Base-by-base conservation (phyloP, 352 stramenopile genomes). In the Plasmopara viticola region DNA sequence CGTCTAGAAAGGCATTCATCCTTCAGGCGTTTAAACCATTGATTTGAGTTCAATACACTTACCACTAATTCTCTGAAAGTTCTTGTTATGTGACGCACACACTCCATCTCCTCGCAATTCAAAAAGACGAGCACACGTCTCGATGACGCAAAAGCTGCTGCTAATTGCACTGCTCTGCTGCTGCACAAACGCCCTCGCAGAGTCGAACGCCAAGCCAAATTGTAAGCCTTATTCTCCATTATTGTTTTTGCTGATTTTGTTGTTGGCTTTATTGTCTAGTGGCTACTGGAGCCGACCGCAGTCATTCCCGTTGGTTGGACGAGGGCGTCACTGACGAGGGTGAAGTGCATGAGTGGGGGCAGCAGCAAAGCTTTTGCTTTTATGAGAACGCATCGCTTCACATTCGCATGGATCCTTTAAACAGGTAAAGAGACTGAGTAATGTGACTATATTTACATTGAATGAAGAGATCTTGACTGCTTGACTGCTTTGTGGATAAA, bases 341-440 rank as follows among this genome's bases (percentile, higher is more conserved):
- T 6, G 40, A 54, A 40, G 48, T 94, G 28, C 39, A 15, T 29
- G 64, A 86, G 17, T 94, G 78, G 78, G 74, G 74, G 3, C 64
- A 84, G 18, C 64, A 78, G 15, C 63, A 76, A 29, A 87, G 74
- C 20, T 90, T 86, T 48, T 87, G 83, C 49, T 94, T 94, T 53
- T 76, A 69, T 18, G 74, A 86, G 30, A 90, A 90, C 44, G 65
- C 83, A 13, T 85, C 80, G 50, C 70, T 94, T 20, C 74, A 72
- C 18, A 68, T 90, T 25, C 78, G 79, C 3, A 56, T 91, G 48
- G 83, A 94, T 43, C 58, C 76, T 9, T 60, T 90, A 39, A 81
- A 87, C 60, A 94, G 72, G 77, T 84, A 52, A 9, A 51, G 28
- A 17, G 12, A 14, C 5, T 15, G 4, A 14, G 10, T 17, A 14